Evolutionary conservation across 2,329 filamentous ascomycete species (phyloP).

Genomic region (Aureobasidium pullulans): DNA sequence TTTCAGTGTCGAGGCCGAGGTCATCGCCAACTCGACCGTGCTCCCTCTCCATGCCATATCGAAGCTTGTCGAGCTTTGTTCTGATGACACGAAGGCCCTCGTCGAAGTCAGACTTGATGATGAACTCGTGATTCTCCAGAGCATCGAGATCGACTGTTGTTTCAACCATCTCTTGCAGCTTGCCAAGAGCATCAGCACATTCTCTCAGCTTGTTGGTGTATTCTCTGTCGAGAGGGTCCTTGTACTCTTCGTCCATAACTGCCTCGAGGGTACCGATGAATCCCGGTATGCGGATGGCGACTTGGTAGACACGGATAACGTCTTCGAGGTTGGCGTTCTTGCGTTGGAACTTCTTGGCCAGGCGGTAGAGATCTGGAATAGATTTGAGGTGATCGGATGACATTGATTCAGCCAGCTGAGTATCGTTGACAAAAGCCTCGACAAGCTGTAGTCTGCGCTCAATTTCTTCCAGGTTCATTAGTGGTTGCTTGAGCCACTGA

Average conservation of each 20-base stretch:
- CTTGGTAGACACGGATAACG: slow-evolving; percentile 91
- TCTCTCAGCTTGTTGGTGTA: slow-evolving; percentile 77
- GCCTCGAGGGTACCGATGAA: slow-evolving; percentile 84
- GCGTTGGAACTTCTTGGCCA: slow-evolving; percentile 91
- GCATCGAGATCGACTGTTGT: slow-evolving; percentile 95
- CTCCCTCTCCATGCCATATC: slow-evolving; percentile 74
- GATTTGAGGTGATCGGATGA: slow-evolving; percentile 92
- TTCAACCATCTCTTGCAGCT: slow-evolving; percentile 95
- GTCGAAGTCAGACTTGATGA: slow-evolving; percentile 98
- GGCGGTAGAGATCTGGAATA: slow-evolving; percentile 86
- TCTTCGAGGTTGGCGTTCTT: slow-evolving; percentile 89
- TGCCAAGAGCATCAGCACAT: slow-evolving; percentile 70
- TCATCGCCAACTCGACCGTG: slow-evolving; percentile 70
- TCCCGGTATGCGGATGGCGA: slow-evolving; percentile 81
- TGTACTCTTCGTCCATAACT: slow-evolving; percentile 93
- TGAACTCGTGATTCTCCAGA: slow-evolving; percentile 93
- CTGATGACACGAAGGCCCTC: slow-evolving; percentile 80
- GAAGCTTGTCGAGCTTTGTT: slow-evolving; percentile 80
- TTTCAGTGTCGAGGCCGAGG: slow-evolving; percentile 85
- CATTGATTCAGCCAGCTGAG: slow-evolving; percentile 87
- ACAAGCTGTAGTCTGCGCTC: slow-evolving; percentile 88
- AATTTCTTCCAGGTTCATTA: slow-evolving; percentile 87
- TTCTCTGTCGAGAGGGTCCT: slow-evolving; percentile 73
- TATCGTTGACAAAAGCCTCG: slow-evolving; percentile 89
- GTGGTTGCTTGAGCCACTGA: slow-evolving; percentile 95